Evolutionary conservation across 1,139 yeast genomes (phyloP).

Genomic region (Geotrichum reessii): DNA sequence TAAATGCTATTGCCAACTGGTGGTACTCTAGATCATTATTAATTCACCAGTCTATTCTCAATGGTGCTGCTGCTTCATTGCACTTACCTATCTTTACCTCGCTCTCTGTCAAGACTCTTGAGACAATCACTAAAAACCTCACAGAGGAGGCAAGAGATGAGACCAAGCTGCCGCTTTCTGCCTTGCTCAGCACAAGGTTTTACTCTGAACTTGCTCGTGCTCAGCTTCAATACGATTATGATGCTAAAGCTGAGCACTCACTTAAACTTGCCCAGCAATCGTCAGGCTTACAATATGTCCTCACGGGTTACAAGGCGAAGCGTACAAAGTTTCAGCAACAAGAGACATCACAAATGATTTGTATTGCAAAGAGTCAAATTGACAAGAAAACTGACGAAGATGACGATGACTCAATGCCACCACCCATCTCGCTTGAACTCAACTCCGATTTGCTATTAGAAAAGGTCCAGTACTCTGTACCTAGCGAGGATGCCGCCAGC

Average conservation of each 20-base stretch:
- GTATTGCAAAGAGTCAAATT: constrained; percentile 59
- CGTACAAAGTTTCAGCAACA: constrained; percentile 76
- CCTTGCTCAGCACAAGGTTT: constrained; percentile 31
- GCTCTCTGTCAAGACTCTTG: constrained; percentile 25
- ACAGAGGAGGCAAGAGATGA: constrained; percentile 27
- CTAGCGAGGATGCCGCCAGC: constrained; percentile 42
- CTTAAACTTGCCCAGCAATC: constrained; percentile 46
- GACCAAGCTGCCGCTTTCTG: constrained; percentile 41
- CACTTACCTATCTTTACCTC: constrained; percentile 29
- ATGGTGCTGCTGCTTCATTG: constrained; percentile 29
- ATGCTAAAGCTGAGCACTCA: constrained; percentile 55
- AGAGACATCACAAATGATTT: constrained; percentile 67
- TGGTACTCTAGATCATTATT: constrained; percentile 36
- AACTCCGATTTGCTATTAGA: constrained; percentile 79
- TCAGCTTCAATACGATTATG: constrained; percentile 52
- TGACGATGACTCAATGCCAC: constrained; percentile 23
- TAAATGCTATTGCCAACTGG: constrained; percentile 26
- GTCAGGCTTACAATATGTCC: constrained; percentile 56
- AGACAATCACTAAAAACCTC: constrained; percentile 20
- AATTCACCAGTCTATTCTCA: constrained; percentile 36
- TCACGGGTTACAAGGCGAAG: constrained; percentile 86
- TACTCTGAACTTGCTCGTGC: constrained; percentile 59
- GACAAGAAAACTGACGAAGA: constrained; percentile 29
- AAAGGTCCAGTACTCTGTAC: constrained; percentile 48
- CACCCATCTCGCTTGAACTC: constrained; percentile 45